These are phyloP conservation scores for Leccinellum rugosiceps DNA, from an alignment of 768 basidiomycete species.

Conservation along the genomic window DNA sequence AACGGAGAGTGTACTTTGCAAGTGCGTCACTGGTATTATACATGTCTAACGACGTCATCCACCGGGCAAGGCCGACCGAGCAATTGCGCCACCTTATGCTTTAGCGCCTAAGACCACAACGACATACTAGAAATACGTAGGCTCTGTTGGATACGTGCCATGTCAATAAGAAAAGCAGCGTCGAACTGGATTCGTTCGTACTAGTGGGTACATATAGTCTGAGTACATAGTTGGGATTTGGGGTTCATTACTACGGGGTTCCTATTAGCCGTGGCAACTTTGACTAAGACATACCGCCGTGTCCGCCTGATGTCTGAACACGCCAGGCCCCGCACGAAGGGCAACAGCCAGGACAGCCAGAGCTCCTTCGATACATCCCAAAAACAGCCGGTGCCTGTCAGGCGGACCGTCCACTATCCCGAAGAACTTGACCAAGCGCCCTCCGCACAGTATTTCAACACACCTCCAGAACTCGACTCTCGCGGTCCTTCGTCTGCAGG, in stretches of 20 bases:
- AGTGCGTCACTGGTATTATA: too few species aligned
- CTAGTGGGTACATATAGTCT: too few species aligned
- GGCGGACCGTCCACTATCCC: constrained; percentile 53
- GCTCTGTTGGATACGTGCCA: constrained; percentile 6
- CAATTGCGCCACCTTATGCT: not conserved
- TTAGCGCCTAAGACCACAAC: not conserved
- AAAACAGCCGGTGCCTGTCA: constrained; percentile 12
- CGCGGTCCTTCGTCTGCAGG: constrained; percentile 43
- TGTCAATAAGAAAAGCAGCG: constrained; percentile 24
- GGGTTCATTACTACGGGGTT: too few species aligned
- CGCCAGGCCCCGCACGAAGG: constrained; percentile 4
- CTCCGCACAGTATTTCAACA: constrained; percentile 21
- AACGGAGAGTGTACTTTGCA: not conserved
- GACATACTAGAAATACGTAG: constrained; percentile 20
- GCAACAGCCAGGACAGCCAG: constrained; percentile 11
- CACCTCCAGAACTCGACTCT: constrained; percentile 34
- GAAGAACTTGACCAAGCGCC: constrained; percentile 36
- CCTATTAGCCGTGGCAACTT: too few species aligned
- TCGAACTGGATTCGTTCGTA: constrained; percentile 26
- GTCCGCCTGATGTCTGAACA: constrained; percentile 19
- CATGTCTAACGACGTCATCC: not conserved
- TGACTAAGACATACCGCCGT: too few species aligned
- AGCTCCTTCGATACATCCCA: constrained; percentile 14
- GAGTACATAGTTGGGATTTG: constrained; percentile 18
- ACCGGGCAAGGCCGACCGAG: constrained; percentile 5